A percentile compares a stretch with the other conserved stretches of the same genome.
phyloP scores from a whole-genome alignment of 306 rosid genomes.

The Ochetophila trinervis region DNA sequence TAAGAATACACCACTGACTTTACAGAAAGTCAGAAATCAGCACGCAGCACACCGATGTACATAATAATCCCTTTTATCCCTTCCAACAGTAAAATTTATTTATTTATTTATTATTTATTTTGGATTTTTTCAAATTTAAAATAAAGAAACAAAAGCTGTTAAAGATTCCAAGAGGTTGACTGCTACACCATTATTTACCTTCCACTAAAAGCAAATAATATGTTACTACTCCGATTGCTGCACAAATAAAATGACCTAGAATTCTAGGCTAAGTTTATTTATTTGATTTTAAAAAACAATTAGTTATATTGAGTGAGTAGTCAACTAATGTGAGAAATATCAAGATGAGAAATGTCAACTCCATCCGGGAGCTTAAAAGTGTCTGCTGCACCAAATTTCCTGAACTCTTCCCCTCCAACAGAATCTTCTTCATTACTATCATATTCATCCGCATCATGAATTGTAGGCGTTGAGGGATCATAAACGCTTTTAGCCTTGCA shows the following conservation, averaged over 20 bases:
- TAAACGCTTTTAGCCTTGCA: slow-evolving; percentile 56
- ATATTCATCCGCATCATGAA: slow-evolving; percentile 39
- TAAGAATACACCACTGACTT: no score
- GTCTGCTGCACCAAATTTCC: slow-evolving; percentile 93
- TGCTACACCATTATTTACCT: background rate
- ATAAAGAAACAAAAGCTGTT: no score
- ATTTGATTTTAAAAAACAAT: slow-evolving; percentile 3
- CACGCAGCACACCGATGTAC: no score
- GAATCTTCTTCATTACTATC: slow-evolving; percentile 50
- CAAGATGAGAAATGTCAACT: slow-evolving; percentile 60
- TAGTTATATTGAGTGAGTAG: background rate
- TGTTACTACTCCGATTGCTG: background rate
- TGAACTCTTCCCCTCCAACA: slow-evolving; percentile 48
- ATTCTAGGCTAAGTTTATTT: background rate
- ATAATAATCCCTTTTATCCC: no score
- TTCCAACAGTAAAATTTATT: no score
- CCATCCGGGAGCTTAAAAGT: slow-evolving; percentile 76
- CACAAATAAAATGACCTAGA: background rate
- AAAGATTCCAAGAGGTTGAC: background rate
- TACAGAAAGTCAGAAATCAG: no score
- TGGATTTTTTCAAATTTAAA: no score
- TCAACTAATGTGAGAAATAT: no score
- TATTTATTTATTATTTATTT: no score
- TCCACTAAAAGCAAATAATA: background rate
- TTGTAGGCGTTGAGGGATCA: slow-evolving; percentile 40